phyloP scores from a whole-genome alignment of 768 basidiomycete species.

The Amyloporia xantha region DNA sequence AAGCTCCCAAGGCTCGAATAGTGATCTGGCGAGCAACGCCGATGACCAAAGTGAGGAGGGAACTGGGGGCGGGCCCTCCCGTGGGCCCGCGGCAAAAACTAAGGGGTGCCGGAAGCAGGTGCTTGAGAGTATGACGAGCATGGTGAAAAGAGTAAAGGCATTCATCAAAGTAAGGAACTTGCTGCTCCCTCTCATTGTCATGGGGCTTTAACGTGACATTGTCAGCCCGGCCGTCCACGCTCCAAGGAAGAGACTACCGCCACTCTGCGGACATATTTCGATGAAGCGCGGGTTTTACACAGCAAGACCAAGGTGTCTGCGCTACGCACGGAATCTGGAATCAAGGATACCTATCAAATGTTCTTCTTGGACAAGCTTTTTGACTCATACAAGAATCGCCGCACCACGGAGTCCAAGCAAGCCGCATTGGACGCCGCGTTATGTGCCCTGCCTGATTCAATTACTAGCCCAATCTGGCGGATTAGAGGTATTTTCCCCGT shows the following conservation, averaged over 20 bases:
- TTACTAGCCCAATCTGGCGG: constrained; percentile 30
- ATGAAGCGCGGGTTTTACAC: background rate
- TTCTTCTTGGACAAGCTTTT: constrained; percentile 20
- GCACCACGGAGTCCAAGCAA: constrained; percentile 12
- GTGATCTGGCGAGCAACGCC: background rate
- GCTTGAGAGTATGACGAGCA: too few relatives aligned
- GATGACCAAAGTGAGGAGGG: background rate
- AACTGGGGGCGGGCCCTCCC: too few relatives aligned
- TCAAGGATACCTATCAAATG: constrained; percentile 30
- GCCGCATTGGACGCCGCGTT: constrained; percentile 7
- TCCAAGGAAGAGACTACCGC: background rate
- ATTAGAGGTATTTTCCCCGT: constrained; percentile 11
- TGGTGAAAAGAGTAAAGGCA: background rate
- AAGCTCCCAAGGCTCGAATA: background rate
- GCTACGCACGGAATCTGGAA: constrained; percentile 22
- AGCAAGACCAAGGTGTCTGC: constrained; percentile 7
- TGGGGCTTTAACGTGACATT: background rate
- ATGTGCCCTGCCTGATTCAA: constrained; percentile 14
- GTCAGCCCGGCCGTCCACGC: background rate
- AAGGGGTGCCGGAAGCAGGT: too few relatives aligned
- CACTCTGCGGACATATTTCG: constrained; percentile 2
- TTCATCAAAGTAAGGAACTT: background rate
- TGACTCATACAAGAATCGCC: background rate
- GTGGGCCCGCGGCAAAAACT: too few relatives aligned
- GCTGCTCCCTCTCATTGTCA: background rate